Conservation (phyloP, 805 yeast species). For the Pichia kluyveri region DNA sequence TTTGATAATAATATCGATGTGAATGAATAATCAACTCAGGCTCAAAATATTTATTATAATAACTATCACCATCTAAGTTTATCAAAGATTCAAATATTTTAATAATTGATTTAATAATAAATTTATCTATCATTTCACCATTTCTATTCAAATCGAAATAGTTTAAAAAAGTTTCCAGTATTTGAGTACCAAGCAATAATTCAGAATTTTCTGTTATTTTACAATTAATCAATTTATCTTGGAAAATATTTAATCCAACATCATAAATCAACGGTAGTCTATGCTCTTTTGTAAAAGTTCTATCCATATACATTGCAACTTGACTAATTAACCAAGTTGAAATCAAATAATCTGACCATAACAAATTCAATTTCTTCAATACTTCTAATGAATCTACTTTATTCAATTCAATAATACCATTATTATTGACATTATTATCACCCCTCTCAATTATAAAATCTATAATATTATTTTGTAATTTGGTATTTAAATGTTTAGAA, state of each 20-base stretch:
- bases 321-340: conserved; percentile 76
- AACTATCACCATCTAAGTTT: conserved; percentile 49
- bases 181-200: conserved; percentile 35
- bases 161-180: conserved; percentile 41
- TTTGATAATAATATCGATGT: conserved; percentile 41
- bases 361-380: conserved; percentile 26
- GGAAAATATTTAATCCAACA: conserved; percentile 60
- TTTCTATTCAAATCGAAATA: conserved; percentile 49
- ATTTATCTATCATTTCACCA: conserved; percentile 47
- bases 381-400: conserved; percentile 15
- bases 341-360: conserved; percentile 67
- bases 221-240: conserved; percentile 47
- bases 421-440: neutral
- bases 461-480: conserved; percentile 15
- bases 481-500: conserved; percentile 33
- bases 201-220: conserved; percentile 27
- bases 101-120: conserved; percentile 50
- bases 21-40: conserved; percentile 51
- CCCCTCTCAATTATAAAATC: neutral
- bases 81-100: conserved; percentile 63
- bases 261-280: conserved; percentile 61
- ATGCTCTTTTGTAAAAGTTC: conserved; percentile 69
- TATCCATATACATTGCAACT: conserved; percentile 76
- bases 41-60: conserved; percentile 58
- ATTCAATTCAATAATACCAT: neutral